Conservation (phyloP, 202 grass and related monocot species). For the Dendrocalamus latiflorus region DNA sequence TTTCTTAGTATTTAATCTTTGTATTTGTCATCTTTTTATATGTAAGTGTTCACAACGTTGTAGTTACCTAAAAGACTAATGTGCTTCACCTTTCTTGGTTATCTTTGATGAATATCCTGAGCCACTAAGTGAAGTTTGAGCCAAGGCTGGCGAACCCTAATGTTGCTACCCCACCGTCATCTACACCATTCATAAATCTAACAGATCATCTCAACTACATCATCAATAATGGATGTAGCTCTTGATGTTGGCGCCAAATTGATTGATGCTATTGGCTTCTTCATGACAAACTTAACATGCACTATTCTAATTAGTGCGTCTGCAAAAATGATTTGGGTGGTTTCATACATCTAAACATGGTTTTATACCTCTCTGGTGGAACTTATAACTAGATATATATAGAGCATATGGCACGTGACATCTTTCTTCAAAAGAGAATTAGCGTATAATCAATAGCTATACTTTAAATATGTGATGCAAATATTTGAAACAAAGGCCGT, state of each 20-base stretch:
- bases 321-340: too few relatives aligned
- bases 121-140: not conserved
- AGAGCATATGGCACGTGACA: not conserved
- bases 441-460: not conserved
- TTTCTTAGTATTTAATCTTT: not conserved
- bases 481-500: not conserved
- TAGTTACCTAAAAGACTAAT: not conserved
- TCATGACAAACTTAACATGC: too few relatives aligned
- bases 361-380: not conserved
- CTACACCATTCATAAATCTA: not conserved
- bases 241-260: not conserved
- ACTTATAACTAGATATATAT: not conserved
- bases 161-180: not conserved
- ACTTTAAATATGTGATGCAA: not conserved
- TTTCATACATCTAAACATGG: not conserved
- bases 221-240: not conserved
- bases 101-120: not conserved
- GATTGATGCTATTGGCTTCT: not conserved
- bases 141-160: not conserved
- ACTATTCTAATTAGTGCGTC: too few relatives aligned
- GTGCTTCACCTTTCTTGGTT: not conserved
- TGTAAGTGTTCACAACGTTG: not conserved
- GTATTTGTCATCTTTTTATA: not conserved
- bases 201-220: not conserved
- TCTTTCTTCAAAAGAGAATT: not conserved